Evolutionary conservation across 2,329 filamentous ascomycete genomes (phyloP).

Genomic region (Botryotinia convoluta): DNA sequence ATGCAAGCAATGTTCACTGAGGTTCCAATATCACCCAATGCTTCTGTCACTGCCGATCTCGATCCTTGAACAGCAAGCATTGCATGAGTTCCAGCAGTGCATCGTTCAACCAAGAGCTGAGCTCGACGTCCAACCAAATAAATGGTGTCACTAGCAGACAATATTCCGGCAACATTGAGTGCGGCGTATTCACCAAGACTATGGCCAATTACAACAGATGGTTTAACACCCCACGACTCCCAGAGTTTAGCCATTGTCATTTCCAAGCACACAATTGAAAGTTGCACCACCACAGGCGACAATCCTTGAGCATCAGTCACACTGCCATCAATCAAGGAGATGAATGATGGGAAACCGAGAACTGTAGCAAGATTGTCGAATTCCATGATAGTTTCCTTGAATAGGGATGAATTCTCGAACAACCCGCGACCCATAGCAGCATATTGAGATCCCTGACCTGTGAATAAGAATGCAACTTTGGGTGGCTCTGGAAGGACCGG

Average conservation of each 20-base stretch:
- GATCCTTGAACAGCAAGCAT: constrained; percentile 61
- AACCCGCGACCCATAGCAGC: constrained; percentile 20
- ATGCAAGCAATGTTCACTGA: constrained; percentile 20
- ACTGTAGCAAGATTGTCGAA: constrained; percentile 19
- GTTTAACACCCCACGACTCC: constrained; percentile 20
- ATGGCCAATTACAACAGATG: constrained; percentile 49
- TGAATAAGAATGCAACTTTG: constrained; percentile 35
- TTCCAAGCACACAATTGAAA: constrained; percentile 18
- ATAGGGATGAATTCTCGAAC: constrained; percentile 15
- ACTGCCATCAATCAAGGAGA: constrained; percentile 15
- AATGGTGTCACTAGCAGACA: constrained; percentile 67
- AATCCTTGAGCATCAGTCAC: constrained; percentile 11
- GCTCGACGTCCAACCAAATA: constrained; percentile 68
- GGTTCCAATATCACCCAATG: constrained; percentile 4
- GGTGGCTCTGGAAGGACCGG: constrained; percentile 25
- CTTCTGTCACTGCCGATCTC: constrained; percentile 33
- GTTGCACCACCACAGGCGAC: constrained; percentile 18
- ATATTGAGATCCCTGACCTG: constrained; percentile 22
- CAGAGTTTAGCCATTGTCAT: constrained; percentile 19
- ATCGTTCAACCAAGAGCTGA: constrained; percentile 60
- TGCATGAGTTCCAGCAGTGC: constrained; percentile 63
- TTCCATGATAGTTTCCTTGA: constrained; percentile 17
- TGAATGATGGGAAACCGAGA: constrained; percentile 20
- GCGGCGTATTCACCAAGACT: constrained; percentile 54
- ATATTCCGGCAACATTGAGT: constrained; percentile 65